A percentile compares a stretch with the other conserved stretches of the same genome.
These are phyloP conservation scores for Arabidopsis hybrid DNA, from an alignment of 441 rosid species.

Conservation along the genomic window DNA sequence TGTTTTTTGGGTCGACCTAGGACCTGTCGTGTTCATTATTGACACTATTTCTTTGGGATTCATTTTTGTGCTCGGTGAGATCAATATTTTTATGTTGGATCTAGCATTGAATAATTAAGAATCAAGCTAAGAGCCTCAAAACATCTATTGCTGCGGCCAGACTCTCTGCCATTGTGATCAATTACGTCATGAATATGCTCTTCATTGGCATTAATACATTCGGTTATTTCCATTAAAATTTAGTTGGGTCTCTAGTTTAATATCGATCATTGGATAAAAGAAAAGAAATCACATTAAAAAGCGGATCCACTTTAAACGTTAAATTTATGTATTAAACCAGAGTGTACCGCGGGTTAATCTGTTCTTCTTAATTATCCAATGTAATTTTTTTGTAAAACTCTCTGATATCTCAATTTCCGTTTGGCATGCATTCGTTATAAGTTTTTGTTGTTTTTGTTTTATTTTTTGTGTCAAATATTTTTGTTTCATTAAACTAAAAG, in stretches of 20 bases:
- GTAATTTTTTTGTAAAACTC: too few species aligned
- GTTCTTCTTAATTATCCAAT: too few species aligned
- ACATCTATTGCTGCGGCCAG: background rate
- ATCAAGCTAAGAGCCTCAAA: background rate
- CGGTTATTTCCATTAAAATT: background rate
- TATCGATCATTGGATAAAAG: too few species aligned
- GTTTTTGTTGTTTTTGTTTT: too few species aligned
- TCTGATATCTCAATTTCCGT: too few species aligned
- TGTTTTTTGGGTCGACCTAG: background rate
- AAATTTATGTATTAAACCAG: too few species aligned
- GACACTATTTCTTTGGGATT: background rate
- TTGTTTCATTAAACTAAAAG: too few species aligned
- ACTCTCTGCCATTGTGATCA: background rate
- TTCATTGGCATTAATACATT: background rate
- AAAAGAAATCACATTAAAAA: background rate
- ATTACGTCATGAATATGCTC: background rate
- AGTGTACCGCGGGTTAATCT: too few species aligned
- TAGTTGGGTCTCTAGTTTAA: background rate
- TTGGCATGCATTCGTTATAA: too few species aligned
- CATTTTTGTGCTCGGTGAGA: background rate
- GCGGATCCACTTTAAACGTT: too few species aligned
- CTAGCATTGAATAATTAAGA: background rate
- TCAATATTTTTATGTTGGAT: background rate
- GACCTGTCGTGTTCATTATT: background rate
- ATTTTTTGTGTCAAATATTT: too few species aligned